These are phyloP conservation scores for Dendrobium chrysotoxum DNA, from an alignment of 106 monocot genomes.

Conservation along the genomic window DNA sequence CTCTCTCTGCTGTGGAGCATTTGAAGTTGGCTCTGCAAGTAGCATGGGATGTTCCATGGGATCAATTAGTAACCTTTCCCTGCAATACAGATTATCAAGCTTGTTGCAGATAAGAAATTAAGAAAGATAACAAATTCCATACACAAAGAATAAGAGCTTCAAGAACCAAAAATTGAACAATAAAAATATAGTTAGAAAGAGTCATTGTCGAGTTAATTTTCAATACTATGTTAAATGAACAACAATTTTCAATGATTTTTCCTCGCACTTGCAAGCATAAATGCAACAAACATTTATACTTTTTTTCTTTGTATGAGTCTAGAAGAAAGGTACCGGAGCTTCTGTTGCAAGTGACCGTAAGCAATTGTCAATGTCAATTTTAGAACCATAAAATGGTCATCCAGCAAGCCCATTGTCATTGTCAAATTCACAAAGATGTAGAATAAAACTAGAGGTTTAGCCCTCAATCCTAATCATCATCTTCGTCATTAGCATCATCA, in stretches of 20 bases:
- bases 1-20: slow-evolving; percentile 85
- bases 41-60: slow-evolving; percentile 97
- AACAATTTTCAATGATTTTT: neutral
- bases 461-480: neutral
- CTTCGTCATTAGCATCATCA: neutral
- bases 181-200: neutral
- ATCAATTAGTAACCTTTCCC: slow-evolving; percentile 75
- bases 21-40: slow-evolving; percentile 86
- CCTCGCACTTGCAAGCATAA: neutral
- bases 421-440: neutral
- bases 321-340: neutral
- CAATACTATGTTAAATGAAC: neutral
- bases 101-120: neutral
- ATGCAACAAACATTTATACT: neutral
- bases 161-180: neutral
- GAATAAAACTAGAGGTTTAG: neutral
- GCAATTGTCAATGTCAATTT: neutral
- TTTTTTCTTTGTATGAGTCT: neutral
- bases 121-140: neutral
- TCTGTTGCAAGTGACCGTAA: neutral
- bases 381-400: neutral
- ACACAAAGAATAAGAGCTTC: neutral
- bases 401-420: neutral
- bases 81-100: slow-evolving; percentile 16
- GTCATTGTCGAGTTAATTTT: neutral